These are phyloP conservation scores for Lentinula sp. DNA, from an alignment of 768 basidiomycete species.

Conservation along the genomic window DNA sequence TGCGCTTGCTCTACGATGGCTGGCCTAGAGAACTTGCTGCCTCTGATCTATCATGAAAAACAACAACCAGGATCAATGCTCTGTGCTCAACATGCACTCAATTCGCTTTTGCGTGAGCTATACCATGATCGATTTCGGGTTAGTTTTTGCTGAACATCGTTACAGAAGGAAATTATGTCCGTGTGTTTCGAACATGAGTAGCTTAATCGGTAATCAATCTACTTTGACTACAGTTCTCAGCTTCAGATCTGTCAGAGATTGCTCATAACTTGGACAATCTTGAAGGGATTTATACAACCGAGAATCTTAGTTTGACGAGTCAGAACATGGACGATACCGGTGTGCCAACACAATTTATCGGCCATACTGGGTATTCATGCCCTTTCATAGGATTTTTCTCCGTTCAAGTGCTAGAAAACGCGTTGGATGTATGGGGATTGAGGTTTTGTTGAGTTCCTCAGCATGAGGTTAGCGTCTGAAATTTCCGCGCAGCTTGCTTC, in stretches of 20 bases:
- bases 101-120: constrained; percentile 66
- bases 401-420: constrained; percentile 81
- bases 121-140: background rate
- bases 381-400: constrained; percentile 74
- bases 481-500: constrained; percentile 48
- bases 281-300: constrained; percentile 54
- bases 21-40: constrained; percentile 45
- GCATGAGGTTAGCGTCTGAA: constrained; percentile 1
- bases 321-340: constrained; percentile 93
- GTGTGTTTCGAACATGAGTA: constrained; percentile 11
- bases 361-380: background rate
- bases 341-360: constrained; percentile 15
- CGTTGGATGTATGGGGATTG: constrained; percentile 79
- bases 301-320: constrained; percentile 38
- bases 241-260: constrained; percentile 73
- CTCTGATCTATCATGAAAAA: constrained; percentile 70
- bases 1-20: constrained; percentile 30
- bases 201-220: too few relatives aligned
- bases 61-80: constrained; percentile 78
- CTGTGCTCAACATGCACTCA: constrained; percentile 84
- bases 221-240: constrained; percentile 50
- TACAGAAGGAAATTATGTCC: constrained; percentile 39
- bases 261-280: constrained; percentile 62
- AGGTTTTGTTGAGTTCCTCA: constrained; percentile 36
- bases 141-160: background rate